phyloP scores from a whole-genome alignment of 2,329 filamentous ascomycete species.

The Hymenoscyphus salicellus region DNA sequence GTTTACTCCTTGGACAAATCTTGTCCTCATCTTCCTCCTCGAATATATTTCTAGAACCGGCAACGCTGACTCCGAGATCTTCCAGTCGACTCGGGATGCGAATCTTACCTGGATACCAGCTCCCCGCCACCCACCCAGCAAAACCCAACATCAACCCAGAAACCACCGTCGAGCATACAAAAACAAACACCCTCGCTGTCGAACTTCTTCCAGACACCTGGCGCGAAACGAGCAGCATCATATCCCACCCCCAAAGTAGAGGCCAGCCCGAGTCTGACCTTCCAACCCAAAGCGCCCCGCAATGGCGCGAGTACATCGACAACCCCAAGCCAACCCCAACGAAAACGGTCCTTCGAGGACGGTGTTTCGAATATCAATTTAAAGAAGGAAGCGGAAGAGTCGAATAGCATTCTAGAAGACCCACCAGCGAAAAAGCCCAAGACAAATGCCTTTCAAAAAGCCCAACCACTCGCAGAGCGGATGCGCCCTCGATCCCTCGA shows the following conservation, averaged over 20 bases:
- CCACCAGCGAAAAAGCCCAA: slow-evolving; percentile 62
- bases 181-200: slow-evolving; percentile 49
- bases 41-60: too few species aligned
- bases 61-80: too few species aligned
- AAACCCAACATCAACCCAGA: slow-evolving; percentile 31
- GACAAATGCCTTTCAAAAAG: slow-evolving; percentile 59
- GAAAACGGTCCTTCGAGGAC: slow-evolving; percentile 36
- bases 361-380: slow-evolving; percentile 6
- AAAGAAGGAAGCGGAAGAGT: slow-evolving; percentile 19
- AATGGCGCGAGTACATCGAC: slow-evolving; percentile 23
- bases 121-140: slow-evolving; percentile 41
- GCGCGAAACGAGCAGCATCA: slow-evolving; percentile 49
- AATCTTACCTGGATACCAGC: slow-evolving; percentile 56
- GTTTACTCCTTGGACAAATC: too few species aligned
- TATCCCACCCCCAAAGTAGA: slow-evolving; percentile 31
- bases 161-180: slow-evolving; percentile 31
- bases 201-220: slow-evolving; percentile 60
- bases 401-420: slow-evolving; percentile 14
- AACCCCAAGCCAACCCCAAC: slow-evolving; percentile 25
- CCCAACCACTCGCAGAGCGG: slow-evolving; percentile 84
- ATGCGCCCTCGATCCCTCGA: slow-evolving; percentile 85
- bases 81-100: slow-evolving; percentile 73
- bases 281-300: slow-evolving; percentile 36
- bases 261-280: slow-evolving; percentile 36
- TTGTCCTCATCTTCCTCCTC: too few species aligned